Base-by-base conservation (phyloP, 1,284 basidiomycete species). In the Agaricales sp. region DNA sequence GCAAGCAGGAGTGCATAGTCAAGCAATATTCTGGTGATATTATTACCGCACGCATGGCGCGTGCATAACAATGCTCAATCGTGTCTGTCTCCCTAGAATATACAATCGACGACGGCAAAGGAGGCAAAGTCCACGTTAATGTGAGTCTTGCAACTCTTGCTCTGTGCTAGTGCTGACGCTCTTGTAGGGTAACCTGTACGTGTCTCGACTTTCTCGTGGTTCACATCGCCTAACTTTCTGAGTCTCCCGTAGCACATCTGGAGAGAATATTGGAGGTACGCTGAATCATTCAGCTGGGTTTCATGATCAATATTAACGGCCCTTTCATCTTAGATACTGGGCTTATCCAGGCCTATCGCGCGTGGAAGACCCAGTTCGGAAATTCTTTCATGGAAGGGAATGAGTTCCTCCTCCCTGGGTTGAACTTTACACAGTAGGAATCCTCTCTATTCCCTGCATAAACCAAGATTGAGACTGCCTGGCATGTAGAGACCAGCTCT, bases 1-100 rank as follows among this genome's bases (percentile, higher is more conserved):
- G 79, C 55, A 84, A 87, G 47, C 87, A 92, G 57, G 77, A 87
- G 50, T 99, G 95, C 61, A 84, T 99, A 50, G 79, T 90, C 20
- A 76, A 85, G 48, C 95, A 98, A 64, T 99, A 88, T 67, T 88
- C 84, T 47, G 71, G 78, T 78, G 63, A 35, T 69, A 62, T 43
- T 47, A 50, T 48, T 46, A 11, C 14, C 51, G 44, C n/a, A n/a
- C n/a, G n/a, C n/a, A n/a, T n/a, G n/a, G n/a, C n/a, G n/a, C n/a
- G n/a, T n/a, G n/a, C n/a, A 50, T 48, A 47, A 41, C 39, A 6
- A 41, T 4, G 20, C 43, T 44, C 23, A 38, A 14, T 48, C 47
- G 46, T 56, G 30, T 58, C 52, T 12, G 16, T 35, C 47, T 19
- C 51, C 44, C 14, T 52, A 87, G 84, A 71, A 48, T 95, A 93